These are phyloP conservation scores for Boletus sp. DNA, from an alignment of 768 basidiomycete genomes.

Conservation along the genomic window DNA sequence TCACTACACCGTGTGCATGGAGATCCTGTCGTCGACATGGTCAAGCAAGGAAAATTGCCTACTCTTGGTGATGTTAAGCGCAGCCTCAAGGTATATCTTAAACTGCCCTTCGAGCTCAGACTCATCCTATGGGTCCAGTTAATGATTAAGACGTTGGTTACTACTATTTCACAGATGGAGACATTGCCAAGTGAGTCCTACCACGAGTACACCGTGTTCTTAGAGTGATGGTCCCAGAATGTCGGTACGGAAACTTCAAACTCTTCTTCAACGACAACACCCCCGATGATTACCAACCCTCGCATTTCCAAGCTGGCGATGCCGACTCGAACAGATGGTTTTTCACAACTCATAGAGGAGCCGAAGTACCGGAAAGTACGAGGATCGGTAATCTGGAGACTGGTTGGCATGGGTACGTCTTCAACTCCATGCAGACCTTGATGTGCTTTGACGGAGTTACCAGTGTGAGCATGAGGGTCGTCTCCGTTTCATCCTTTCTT, in stretches of 20 bases:
- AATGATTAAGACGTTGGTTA: conserved; percentile 72
- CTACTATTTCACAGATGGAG: conserved; percentile 80
- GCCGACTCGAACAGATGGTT: conserved; percentile 71
- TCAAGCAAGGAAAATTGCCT: conserved; percentile 57
- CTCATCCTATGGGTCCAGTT: conserved; percentile 39
- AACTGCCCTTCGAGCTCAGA: not conserved
- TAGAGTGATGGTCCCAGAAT: conserved; percentile 42
- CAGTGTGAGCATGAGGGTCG: conserved; percentile 68
- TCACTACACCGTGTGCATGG: conserved; percentile 38
- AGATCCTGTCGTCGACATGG: conserved; percentile 62
- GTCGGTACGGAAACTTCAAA: conserved; percentile 86
- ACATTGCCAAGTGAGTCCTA: conserved; percentile 61
- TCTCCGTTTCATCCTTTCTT: conserved; percentile 70
- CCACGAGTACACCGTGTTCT: not conserved
- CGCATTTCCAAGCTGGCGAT: conserved; percentile 72
- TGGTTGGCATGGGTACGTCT: conserved; percentile 64
- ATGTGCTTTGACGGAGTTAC: not conserved
- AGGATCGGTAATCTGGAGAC: conserved; percentile 65
- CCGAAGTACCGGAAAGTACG: conserved; percentile 73
- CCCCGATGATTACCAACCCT: conserved; percentile 82
- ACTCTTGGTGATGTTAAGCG: conserved; percentile 79
- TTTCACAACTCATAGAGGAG: conserved; percentile 71
- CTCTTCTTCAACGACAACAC: conserved; percentile 78
- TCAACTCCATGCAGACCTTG: not conserved
- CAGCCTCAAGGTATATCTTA: conserved; percentile 61